These are phyloP conservation scores for Aspergillus cavernicola DNA, from an alignment of 495 filamentous ascomycete genomes.

Conservation along the genomic window DNA sequence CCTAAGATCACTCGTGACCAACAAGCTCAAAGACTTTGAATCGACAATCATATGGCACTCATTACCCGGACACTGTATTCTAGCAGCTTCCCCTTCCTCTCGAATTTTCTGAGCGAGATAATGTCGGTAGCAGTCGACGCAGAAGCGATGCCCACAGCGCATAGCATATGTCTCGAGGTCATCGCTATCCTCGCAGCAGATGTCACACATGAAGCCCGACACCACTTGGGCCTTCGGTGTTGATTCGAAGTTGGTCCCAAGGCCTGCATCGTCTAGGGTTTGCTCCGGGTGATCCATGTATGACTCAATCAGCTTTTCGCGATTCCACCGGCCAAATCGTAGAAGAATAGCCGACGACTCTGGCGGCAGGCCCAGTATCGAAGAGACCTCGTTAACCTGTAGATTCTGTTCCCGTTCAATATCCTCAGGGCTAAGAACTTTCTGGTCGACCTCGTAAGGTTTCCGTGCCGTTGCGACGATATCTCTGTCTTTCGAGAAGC, in stretches of 20 bases:
- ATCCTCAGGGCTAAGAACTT: constrained; percentile 70
- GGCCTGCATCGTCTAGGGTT: constrained; percentile 80
- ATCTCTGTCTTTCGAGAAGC: constrained; percentile 75
- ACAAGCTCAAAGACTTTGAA: constrained; percentile 76
- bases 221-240: constrained; percentile 65
- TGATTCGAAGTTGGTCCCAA: constrained; percentile 61
- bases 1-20: constrained; percentile 71
- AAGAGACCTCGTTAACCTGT: constrained; percentile 82
- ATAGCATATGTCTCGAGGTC: constrained; percentile 87
- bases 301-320: constrained; percentile 86
- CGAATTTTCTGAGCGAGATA: constrained; percentile 90
- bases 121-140: constrained; percentile 85
- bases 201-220: constrained; percentile 82
- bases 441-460: constrained; percentile 81
- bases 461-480: constrained; percentile 62
- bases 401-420: constrained; percentile 79
- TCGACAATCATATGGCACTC: constrained; percentile 89
- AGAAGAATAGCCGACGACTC: constrained; percentile 87
- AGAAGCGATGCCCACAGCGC: constrained; percentile 95
- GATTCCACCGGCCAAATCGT: constrained; percentile 88
- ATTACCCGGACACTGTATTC: constrained; percentile 89
- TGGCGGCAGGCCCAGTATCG: constrained; percentile 78
- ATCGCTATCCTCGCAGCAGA: constrained; percentile 87
- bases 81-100: constrained; percentile 89
- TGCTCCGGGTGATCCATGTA: constrained; percentile 83